Percentiles rank a stretch among this genome's conserved stretches.
Conservation (phyloP, 306 rosid genomes). For the Glycyrrhiza uralensis region DNA sequence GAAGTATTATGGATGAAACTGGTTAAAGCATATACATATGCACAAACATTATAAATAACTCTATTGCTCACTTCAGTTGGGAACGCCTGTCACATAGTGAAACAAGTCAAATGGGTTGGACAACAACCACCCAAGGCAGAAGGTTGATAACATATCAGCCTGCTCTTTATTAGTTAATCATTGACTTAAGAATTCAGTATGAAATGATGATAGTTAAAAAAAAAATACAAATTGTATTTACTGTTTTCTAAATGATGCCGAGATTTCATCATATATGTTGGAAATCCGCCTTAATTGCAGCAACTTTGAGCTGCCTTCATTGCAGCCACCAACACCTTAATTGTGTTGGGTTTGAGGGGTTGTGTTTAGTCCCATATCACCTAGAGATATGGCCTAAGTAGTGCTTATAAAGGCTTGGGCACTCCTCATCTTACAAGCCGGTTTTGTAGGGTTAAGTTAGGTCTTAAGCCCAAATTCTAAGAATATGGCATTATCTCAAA, state of each 20-base stretch:
- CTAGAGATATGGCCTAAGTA: too few relatives aligned
- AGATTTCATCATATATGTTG: background rate
- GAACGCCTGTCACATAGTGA: constrained; percentile 3
- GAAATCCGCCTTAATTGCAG: too few relatives aligned
- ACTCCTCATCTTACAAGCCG: too few relatives aligned
- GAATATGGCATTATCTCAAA: constrained; percentile 8
- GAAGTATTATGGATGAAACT: background rate
- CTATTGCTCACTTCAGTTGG: constrained; percentile 4
- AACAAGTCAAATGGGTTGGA: constrained; percentile 10
- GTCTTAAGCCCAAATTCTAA: too few relatives aligned
- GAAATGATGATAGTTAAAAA: background rate
- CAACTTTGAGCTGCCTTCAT: too few relatives aligned
- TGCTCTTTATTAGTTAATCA: background rate
- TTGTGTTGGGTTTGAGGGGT: too few relatives aligned
- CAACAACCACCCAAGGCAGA: background rate
- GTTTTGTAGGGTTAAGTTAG: too few relatives aligned
- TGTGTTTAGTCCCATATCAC: too few relatives aligned
- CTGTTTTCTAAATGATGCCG: background rate
- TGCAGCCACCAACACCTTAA: too few relatives aligned
- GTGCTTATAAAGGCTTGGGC: too few relatives aligned
- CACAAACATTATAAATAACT: constrained; percentile 6
- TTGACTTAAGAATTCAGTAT: background rate
- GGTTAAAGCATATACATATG: background rate
- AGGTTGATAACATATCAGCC: background rate
- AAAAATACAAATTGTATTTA: background rate